Evolutionary conservation across 768 basidiomycete species (phyloP), one percentile per base, ranked within the genome.

Genomic region (Termitomyces sp.): DNA sequence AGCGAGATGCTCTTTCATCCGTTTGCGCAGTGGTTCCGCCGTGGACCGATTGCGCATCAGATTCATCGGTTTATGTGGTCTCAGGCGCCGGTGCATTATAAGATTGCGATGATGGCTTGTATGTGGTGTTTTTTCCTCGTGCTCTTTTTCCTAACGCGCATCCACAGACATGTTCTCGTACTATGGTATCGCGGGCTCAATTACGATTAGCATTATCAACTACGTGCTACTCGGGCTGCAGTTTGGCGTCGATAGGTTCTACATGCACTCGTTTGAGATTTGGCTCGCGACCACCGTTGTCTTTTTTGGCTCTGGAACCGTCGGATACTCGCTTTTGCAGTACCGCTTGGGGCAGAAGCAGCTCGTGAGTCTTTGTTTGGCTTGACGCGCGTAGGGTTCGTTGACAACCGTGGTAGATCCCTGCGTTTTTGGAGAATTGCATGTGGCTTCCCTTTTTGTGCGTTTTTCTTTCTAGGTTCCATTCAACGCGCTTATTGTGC

Each of bases 1-100:
- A 84, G 74, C 76, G 88, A 78, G 70, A 75, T 95, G 52, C 75
- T 94, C 37, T 94, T 95, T 79, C 86, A 93, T 65, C 94, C 93
- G 1, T 61, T 94, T 54, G 73, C 81, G 34, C 71, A 86, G 48
- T 94, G 92, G 92, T 85, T 80, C 77, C 72, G 78, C 41, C 78
- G 79, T 55, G 93, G 93, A 0, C 93, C 93, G 1, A 84, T 96
- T 67, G 87, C 85, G 39, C 71, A 75, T 49, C 87, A 88, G 67
- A 81, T 92, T n/a, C 86, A 86, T 63, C 75, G 68, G 54, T 92
- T 92, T 71, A 67, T 92, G 56, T 92, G 90, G 90, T 85, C 82
- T 1, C 72, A 67, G 5, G 87, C 88, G 10, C 90, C 90, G 1
- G 73, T 90, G 26, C 90, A 92, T 67, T 92, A 92, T 77, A 92